These are phyloP conservation scores for Cystobasidium pallidum DNA, from an alignment of 1,284 basidiomycete genomes.

Conservation along the genomic window DNA sequence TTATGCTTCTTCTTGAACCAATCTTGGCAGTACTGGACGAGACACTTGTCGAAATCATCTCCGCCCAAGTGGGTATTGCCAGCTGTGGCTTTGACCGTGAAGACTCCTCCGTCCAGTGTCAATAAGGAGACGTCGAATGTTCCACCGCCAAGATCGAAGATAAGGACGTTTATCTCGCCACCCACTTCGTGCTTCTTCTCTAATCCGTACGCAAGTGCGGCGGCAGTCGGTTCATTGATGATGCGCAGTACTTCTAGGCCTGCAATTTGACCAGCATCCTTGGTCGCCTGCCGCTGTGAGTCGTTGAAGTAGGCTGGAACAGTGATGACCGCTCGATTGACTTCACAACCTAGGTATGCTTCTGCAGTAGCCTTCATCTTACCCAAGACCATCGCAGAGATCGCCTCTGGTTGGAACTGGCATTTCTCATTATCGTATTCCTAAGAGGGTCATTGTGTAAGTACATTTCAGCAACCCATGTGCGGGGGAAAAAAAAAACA, in stretches of 20 bases:
- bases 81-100: conserved; percentile 98
- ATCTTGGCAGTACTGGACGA: conserved; percentile 96
- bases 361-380: conserved; percentile 99
- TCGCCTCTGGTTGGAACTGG: conserved; percentile 92
- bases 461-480: not conserved
- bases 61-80: conserved; percentile 99
- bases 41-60: conserved; percentile 97
- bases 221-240: conserved; percentile 94
- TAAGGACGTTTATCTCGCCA: conserved; percentile 88
- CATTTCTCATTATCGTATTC: conserved; percentile 86
- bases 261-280: conserved; percentile 87
- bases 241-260: conserved; percentile 93
- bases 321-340: conserved; percentile 70
- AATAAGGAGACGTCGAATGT: conserved; percentile 98
- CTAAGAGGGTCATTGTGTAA: no score
- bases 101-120: conserved; percentile 97
- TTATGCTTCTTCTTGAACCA: conserved; percentile 99
- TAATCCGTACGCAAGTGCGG: conserved; percentile 92
- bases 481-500: no score
- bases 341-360: conserved; percentile 83
- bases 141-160: conserved; percentile 98
- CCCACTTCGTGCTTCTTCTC: conserved; percentile 72
- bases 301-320: conserved; percentile 98
- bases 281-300: conserved; percentile 94
- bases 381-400: conserved; percentile 93